Percentiles rank a stretch among this genome's conserved stretches.
Evolutionary conservation across 108 stramenopile species (phyloP).

Genomic region (Aurantiochytrium sp.): DNA sequence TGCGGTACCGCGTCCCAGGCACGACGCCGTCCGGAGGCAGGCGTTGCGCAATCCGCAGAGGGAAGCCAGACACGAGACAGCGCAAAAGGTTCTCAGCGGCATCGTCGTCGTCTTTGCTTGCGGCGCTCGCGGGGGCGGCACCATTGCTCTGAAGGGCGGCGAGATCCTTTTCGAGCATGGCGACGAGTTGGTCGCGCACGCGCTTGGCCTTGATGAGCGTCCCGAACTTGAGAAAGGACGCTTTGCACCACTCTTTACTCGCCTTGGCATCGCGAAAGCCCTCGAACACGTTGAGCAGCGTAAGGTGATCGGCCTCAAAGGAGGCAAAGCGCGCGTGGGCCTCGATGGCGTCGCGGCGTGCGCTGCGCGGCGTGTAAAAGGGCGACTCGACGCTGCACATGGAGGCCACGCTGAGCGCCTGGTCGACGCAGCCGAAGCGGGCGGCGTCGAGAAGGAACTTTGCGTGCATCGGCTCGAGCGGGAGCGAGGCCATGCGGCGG

Average conservation of each 20-base stretch:
- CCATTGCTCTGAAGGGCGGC: no score
- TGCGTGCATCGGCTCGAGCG: conserved; percentile 33
- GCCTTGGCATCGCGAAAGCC: not conserved
- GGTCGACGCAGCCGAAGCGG: not conserved
- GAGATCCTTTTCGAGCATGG: not conserved
- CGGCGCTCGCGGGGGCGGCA: not conserved
- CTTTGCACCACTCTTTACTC: not conserved
- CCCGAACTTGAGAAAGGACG: not conserved
- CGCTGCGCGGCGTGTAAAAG: not conserved
- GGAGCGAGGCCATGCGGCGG: conserved; percentile 29
- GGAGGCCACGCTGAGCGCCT: not conserved
- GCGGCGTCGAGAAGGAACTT: conserved; percentile 5
- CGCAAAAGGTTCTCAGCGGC: not conserved
- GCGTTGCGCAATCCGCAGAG: not conserved
- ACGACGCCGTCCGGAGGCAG: not conserved
- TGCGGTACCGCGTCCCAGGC: not conserved
- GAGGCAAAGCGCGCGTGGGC: not conserved
- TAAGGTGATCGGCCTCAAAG: conserved; percentile 16
- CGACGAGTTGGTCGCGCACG: not conserved
- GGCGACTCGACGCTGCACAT: not conserved
- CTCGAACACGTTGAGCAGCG: not conserved
- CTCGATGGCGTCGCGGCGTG: not conserved
- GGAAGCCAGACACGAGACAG: conserved; percentile 4
- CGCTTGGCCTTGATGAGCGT: not conserved
- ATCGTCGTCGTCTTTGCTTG: not conserved